Evolutionary conservation across 495 filamentous ascomycete genomes (phyloP).

Genomic region (Podospora conica): DNA sequence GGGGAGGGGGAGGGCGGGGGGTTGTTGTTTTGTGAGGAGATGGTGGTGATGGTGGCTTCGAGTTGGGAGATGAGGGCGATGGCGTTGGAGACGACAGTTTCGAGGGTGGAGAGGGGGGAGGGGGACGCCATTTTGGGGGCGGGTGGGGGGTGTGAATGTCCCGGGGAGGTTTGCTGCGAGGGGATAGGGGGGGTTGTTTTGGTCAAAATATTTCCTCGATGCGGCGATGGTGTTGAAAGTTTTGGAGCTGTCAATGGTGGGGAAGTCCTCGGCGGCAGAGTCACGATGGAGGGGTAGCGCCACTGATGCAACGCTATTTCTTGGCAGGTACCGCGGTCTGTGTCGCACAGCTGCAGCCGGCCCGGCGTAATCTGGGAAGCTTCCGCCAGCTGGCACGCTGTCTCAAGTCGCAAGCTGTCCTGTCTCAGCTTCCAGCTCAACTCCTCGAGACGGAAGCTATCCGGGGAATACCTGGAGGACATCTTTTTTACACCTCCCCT

Average conservation of each 20-base stretch:
- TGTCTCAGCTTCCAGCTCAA: slow-evolving; percentile 10
- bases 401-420: slow-evolving; percentile 29
- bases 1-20: neutral
- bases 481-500: neutral
- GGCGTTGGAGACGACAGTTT: slow-evolving; percentile 19
- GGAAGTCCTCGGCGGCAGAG: neutral
- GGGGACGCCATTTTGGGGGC: slow-evolving; percentile 17
- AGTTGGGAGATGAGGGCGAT: slow-evolving; percentile 32
- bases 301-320: neutral
- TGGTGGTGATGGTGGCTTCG: slow-evolving; percentile 28
- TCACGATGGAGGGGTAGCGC: neutral
- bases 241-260: slow-evolving; percentile 1
- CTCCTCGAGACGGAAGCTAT: neutral
- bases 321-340: neutral
- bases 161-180: neutral
- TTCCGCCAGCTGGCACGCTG: slow-evolving; percentile 14
- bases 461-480: neutral
- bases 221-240: slow-evolving; percentile 13
- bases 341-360: neutral
- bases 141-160: neutral
- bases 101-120: slow-evolving; percentile 17
- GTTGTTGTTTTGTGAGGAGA: slow-evolving; percentile 16
- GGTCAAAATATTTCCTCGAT: neutral
- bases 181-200: neutral
- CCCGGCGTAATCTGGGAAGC: slow-evolving; percentile 7